Percentiles rank a stretch among this genome's conserved stretches.
Evolutionary conservation across 2,329 filamentous ascomycete genomes (phyloP).

Genomic region (Colletotrichum chlorophyti): DNA sequence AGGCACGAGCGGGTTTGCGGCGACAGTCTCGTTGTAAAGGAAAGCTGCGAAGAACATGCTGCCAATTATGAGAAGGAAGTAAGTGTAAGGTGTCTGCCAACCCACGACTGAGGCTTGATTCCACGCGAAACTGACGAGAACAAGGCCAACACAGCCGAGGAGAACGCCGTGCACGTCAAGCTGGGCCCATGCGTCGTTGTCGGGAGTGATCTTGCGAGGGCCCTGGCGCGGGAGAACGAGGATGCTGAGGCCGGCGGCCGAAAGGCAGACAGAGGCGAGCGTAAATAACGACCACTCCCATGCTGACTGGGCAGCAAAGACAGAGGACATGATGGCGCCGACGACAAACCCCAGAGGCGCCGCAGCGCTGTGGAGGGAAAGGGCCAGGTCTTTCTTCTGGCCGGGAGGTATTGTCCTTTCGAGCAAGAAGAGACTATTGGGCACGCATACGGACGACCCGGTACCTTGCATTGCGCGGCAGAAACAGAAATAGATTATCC

Average conservation of each 20-base stretch:
- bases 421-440: conserved; percentile 63
- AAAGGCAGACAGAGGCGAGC: conserved; percentile 1
- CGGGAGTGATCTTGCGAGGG: neutral
- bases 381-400: conserved; percentile 41
- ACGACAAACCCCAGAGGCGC: conserved; percentile 40
- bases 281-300: conserved; percentile 14
- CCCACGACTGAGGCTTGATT: conserved; percentile 53
- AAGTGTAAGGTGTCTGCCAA: conserved; percentile 50
- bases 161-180: conserved; percentile 42
- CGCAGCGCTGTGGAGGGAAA: conserved; percentile 42
- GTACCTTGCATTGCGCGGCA: conserved; percentile 58
- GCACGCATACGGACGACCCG: conserved; percentile 61
- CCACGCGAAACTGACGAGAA: conserved; percentile 58
- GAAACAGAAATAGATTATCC: conserved; percentile 51
- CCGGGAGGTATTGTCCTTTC: conserved; percentile 55
- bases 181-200: conserved; percentile 36
- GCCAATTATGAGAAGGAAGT: conserved; percentile 45
- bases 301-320: conserved; percentile 31
- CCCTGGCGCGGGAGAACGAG: conserved; percentile 19
- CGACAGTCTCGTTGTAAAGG: conserved; percentile 41
- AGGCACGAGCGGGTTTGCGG: conserved; percentile 62
- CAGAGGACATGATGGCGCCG: conserved; percentile 36
- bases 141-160: conserved; percentile 46
- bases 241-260: conserved; percentile 17
- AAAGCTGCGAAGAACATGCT: conserved; percentile 38